Evolutionary conservation across 2,329 filamentous ascomycete genomes (phyloP), one percentile per base, ranked within the genome.

Genomic region (Gliomastix tumulicola): DNA sequence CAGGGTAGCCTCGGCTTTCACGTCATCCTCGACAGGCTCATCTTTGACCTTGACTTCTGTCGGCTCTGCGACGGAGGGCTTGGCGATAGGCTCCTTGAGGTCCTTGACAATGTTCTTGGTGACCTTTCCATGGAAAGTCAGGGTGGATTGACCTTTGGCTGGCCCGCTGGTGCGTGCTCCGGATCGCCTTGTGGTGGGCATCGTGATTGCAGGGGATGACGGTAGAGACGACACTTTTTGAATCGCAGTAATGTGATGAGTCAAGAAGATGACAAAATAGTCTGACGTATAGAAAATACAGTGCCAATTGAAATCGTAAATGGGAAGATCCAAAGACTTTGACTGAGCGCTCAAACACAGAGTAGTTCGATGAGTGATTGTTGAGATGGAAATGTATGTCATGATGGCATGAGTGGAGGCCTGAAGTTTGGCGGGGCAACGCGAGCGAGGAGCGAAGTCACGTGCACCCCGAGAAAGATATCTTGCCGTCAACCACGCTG

Each of bases 81-180:
- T 49, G 35, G 57, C 39, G 18, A 59, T 47, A n/a, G 61, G 54
- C 46, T 67, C 65, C 49, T 75, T 75, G 43, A 49, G 52, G 16
- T 69, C 60, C 44, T 67, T 68, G 18, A 68, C 55, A 4, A 66
- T 62, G 23, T 65, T 55, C 52, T 79, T 79, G 40, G 73, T 77
- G 32, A 79, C 70, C 30, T 63, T 63, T 53, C 69, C 68, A 47
- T 73, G 67, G 61, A 79, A 79, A 53, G 69, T 76, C 40, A 77
- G 64, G 25, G 70, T 78, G 8, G 71, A 68, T 45, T 79, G 74
- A 23, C 60, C 60, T 50, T 68, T 71, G 41, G 53, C 51, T 32
- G 60, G 54, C 8, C 57, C 48, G 32, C 59, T 54, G 43, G 54
- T 48, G 44, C 53, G 56, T 47, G 59, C 57, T 28, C 65, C 55